A percentile compares a stretch with the other conserved stretches of the same genome.
Conservation (phyloP, 2,329 filamentous ascomycete genomes). For the Microdochium trichocladiopsis region DNA sequence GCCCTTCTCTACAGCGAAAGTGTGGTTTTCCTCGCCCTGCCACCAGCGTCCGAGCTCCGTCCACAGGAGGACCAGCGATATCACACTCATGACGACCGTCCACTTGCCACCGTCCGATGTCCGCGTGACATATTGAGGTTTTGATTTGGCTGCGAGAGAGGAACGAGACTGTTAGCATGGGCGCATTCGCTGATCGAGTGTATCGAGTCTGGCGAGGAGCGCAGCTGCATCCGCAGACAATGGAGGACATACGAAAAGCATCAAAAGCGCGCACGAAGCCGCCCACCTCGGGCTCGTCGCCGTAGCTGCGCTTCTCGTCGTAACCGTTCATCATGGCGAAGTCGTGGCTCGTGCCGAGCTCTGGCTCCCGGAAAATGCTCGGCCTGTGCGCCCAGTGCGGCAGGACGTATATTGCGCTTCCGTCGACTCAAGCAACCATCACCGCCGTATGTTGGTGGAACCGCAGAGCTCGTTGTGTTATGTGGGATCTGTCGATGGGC, state of each 20-base stretch:
- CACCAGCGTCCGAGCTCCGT: conserved; percentile 80
- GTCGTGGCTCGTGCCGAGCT: background rate
- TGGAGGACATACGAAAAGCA: conserved; percentile 71
- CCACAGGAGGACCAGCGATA: conserved; percentile 70
- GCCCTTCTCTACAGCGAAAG: conserved; percentile 89
- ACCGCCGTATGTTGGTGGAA: too few species aligned
- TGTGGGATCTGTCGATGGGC: too few species aligned
- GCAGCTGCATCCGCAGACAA: background rate
- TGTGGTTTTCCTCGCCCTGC: conserved; percentile 75
- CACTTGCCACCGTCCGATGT: conserved; percentile 87
- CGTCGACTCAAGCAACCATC: conserved; percentile 1
- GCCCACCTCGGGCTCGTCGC: conserved; percentile 68
- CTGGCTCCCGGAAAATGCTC: background rate
- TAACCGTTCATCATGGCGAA: conserved; percentile 66
- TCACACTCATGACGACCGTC: conserved; percentile 73
- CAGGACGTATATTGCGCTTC: conserved; percentile 1
- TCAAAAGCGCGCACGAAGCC: conserved; percentile 82
- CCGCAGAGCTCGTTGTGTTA: too few species aligned
- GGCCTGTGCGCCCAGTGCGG: background rate
- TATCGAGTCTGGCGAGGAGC: too few species aligned
- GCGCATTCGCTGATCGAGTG: too few species aligned
- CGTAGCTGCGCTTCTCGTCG: conserved; percentile 55
- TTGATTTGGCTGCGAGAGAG: conserved; percentile 70
- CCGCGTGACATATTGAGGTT: conserved; percentile 81
- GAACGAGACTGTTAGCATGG: conserved; percentile 10